A percentile compares a stretch with the other conserved stretches of the same genome.
Conservation (phyloP, 2,329 filamentous ascomycete genomes). For the Rhytidhysteron rufulum region DNA sequence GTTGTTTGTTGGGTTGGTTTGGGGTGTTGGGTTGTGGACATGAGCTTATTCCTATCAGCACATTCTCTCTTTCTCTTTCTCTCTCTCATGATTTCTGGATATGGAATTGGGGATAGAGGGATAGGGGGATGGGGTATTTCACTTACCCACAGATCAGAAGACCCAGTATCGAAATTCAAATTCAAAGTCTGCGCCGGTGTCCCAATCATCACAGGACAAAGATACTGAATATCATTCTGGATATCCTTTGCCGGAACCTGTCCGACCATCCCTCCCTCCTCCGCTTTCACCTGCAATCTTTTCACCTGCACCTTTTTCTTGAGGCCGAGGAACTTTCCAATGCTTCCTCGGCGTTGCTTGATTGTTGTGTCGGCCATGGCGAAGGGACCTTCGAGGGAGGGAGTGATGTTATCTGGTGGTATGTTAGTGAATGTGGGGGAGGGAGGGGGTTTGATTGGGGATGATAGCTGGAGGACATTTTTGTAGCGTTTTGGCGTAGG, state of each 20-base stretch:
- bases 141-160: conserved; percentile 64
- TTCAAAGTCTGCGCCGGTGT: conserved; percentile 57
- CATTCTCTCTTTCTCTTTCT: background rate
- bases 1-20: conserved; percentile 26
- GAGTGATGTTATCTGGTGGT: conserved; percentile 51
- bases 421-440: background rate
- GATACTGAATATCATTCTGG: conserved; percentile 64
- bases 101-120: too few species aligned
- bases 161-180: conserved; percentile 68
- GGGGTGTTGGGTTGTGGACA: conserved; percentile 50
- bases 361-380: conserved; percentile 46
- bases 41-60: background rate
- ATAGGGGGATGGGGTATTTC: background rate
- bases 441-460: background rate
- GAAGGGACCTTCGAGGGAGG: conserved; percentile 62
- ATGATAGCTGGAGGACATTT: conserved; percentile 40
- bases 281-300: conserved; percentile 44
- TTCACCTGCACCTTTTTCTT: conserved; percentile 42
- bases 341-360: conserved; percentile 42
- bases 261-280: conserved; percentile 37
- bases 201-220: conserved; percentile 62
- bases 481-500: conserved; percentile 58
- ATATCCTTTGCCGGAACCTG: conserved; percentile 59
- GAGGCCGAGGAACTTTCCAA: conserved; percentile 47
- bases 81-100: too few species aligned